Evolutionary conservation across 352 stramenopile species (phyloP).

Genomic region (Phytophthora foliorum): DNA sequence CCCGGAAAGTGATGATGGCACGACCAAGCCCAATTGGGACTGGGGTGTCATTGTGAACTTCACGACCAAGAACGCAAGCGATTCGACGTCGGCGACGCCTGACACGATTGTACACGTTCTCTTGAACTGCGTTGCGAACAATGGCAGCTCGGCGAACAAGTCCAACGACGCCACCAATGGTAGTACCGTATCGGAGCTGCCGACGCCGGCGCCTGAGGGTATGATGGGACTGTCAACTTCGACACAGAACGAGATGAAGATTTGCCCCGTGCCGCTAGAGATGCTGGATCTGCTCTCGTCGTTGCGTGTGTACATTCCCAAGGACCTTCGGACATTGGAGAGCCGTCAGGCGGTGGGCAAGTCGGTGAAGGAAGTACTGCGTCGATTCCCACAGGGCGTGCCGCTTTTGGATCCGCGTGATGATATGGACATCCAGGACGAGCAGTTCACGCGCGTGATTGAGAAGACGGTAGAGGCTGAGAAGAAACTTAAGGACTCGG

Average conservation of each 20-base stretch:
- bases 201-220: slow-evolving; percentile 61
- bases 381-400: slow-evolving; percentile 84
- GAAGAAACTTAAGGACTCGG: slow-evolving; percentile 68
- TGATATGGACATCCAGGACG: slow-evolving; percentile 95
- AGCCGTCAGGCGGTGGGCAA: slow-evolving; percentile 83
- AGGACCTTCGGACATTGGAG: slow-evolving; percentile 80
- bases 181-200: slow-evolving; percentile 47
- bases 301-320: slow-evolving; percentile 87
- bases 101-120: slow-evolving; percentile 85
- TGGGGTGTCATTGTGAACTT: slow-evolving; percentile 91
- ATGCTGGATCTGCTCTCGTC: slow-evolving; percentile 85
- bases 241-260: slow-evolving; percentile 82
- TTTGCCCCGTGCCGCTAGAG: slow-evolving; percentile 82
- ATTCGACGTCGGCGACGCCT: slow-evolving; percentile 66
- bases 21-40: slow-evolving; percentile 70
- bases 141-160: slow-evolving; percentile 17
- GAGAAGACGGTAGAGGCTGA: slow-evolving; percentile 82
- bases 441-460: slow-evolving; percentile 92
- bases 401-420: slow-evolving; percentile 94
- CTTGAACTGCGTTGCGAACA: slow-evolving; percentile 69
- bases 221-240: slow-evolving; percentile 67
- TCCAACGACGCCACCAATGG: slow-evolving; percentile 38
- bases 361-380: slow-evolving; percentile 81
- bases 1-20: slow-evolving; percentile 56
- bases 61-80: slow-evolving; percentile 78